A percentile compares a stretch with the other conserved stretches of the same genome.
phyloP scores from a whole-genome alignment of 768 basidiomycete genomes.

The Rhodotorula paludigena region DNA sequence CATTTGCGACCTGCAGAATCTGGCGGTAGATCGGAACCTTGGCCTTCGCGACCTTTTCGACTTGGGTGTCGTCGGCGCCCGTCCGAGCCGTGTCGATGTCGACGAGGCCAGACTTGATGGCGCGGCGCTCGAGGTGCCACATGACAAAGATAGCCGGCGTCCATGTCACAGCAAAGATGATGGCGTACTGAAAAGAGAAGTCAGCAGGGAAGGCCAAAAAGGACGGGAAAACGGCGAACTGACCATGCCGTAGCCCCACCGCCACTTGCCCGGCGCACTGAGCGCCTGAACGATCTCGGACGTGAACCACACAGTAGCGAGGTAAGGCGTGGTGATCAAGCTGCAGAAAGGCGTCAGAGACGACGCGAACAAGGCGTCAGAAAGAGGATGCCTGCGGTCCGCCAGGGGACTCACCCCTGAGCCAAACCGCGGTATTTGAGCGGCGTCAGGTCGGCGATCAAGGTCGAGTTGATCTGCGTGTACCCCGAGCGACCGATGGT shows the following conservation, averaged over 20 bases:
- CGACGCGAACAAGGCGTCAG: no score
- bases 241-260: slow-evolving; percentile 1
- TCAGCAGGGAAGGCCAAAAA: no score
- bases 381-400: no score
- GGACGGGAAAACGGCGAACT: slow-evolving; percentile 12
- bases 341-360: no score
- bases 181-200: no score
- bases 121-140: slow-evolving; percentile 19
- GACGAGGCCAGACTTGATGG: slow-evolving; percentile 5
- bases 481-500: slow-evolving; percentile 44
- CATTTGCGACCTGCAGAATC: neutral
- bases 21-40: neutral
- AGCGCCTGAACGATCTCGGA: slow-evolving; percentile 14
- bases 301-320: slow-evolving; percentile 38
- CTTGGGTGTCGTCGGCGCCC: slow-evolving; percentile 7
- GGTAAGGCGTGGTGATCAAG: no score
- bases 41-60: neutral
- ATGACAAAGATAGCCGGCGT: slow-evolving; percentile 6
- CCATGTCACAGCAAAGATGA: no score
- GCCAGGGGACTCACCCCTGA: slow-evolving; percentile 40
- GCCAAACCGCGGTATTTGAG: slow-evolving; percentile 46
- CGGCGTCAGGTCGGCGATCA: slow-evolving; percentile 45
- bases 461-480: slow-evolving; percentile 40
- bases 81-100: slow-evolving; percentile 13
- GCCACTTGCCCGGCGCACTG: neutral